Evolutionary conservation across 768 basidiomycete genomes (phyloP), one percentile per base, ranked within the genome.

Genomic region (Sporobolomyces phaffii): DNA sequence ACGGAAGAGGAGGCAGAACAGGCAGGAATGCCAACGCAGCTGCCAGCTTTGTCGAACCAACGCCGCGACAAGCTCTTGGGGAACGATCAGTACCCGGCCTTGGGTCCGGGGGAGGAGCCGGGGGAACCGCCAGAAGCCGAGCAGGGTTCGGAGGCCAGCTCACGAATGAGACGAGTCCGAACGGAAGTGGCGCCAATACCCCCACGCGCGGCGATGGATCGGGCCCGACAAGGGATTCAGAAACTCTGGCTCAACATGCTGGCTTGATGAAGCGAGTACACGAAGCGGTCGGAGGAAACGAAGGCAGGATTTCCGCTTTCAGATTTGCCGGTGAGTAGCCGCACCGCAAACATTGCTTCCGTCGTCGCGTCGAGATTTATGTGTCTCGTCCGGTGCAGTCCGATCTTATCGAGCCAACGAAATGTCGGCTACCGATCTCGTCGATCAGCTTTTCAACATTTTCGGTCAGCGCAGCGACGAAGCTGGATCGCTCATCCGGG

Each of bases 381-480:
- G n/a, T n/a, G n/a, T n/a, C n/a, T n/a, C n/a, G n/a, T n/a, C n/a
- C n/a, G n/a, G n/a, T n/a, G 10, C 90, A 31, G 83, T 90, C 38
- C 86, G 90, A 14, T 84, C 87, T 33, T 99, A 87, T 78, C 83
- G 84, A 29, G 77, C 82, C 3, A 85, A 85, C 45, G 93, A 99
- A 76, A 84, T 85, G 13, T 84, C 83, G 44, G 88, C 91, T 3
- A 82, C 85, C 5, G 94, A 94, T 77, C 81, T 97, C 68, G 86
- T 97, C 56, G 86, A 86, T 44, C 93, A 89, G 0, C 81, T 93
- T n/a, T 94, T 86, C 86, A 89, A 86, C 75, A 82, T 88, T 40
- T 78, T 88, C 15, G 85, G 87, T 61, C 77, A 81, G 20, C 80
- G 85, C 67, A 76, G 88, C 26, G 91, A 96, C 57, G 81, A 84